Evolutionary conservation across 2,329 filamentous ascomycete species (phyloP).

Genomic region (Neonectria punicea): DNA sequence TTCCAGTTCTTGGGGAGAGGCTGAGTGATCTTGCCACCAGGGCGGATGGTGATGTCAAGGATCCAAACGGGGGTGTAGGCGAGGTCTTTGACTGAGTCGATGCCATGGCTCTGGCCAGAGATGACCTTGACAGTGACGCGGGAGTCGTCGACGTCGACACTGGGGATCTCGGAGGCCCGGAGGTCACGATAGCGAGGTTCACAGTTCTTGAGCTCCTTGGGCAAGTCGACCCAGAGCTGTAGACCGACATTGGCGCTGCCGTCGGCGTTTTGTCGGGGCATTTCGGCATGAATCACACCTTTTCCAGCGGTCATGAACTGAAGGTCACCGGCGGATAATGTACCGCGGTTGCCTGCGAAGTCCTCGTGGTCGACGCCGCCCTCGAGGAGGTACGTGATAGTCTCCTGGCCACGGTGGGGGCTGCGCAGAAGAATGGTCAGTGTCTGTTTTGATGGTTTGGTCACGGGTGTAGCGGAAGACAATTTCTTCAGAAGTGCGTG

Average conservation of each 20-base stretch:
- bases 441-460: not conserved
- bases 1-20: slow-evolving; percentile 85
- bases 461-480: not conserved
- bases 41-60: slow-evolving; percentile 82
- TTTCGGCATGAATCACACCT: slow-evolving; percentile 95
- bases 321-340: slow-evolving; percentile 85
- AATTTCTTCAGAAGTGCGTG: not conserved
- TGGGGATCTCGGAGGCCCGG: slow-evolving; percentile 80
- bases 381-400: slow-evolving; percentile 87
- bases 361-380: slow-evolving; percentile 93
- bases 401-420: slow-evolving; percentile 83
- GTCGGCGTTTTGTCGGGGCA: slow-evolving; percentile 84
- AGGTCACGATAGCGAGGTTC: slow-evolving; percentile 94
- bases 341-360: slow-evolving; percentile 86
- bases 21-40: slow-evolving; percentile 82
- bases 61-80: slow-evolving; percentile 99
- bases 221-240: slow-evolving; percentile 96
- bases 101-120: slow-evolving; percentile 82
- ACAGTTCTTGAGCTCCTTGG: slow-evolving; percentile 82
- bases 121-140: slow-evolving; percentile 90
- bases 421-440: slow-evolving; percentile 26
- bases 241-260: slow-evolving; percentile 84
- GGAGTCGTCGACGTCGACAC: slow-evolving; percentile 75
- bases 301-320: slow-evolving; percentile 98
- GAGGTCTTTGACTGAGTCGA: slow-evolving; percentile 88